Percentiles rank a stretch among this genome's conserved stretches.
These are phyloP conservation scores for Psidium friedrichsthalianum DNA, from an alignment of 345 rosid genomes.

Conservation along the genomic window DNA sequence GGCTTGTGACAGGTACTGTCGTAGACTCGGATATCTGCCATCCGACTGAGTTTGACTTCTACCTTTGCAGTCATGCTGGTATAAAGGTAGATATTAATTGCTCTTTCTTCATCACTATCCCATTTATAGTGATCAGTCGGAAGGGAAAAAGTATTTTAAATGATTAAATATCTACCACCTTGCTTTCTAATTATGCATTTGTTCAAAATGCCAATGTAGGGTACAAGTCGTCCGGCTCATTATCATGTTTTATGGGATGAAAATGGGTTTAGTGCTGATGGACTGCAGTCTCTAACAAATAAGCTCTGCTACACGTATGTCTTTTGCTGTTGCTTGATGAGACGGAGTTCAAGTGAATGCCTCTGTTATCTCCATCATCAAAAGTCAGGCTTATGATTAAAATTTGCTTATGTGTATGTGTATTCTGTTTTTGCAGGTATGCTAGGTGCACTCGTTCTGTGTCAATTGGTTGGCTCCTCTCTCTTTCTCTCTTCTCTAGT, in stretches of 20 bases:
- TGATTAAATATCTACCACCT: not conserved
- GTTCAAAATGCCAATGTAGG: slow-evolving; percentile 26
- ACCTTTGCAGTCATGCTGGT: slow-evolving; percentile 93
- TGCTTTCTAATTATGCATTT: not conserved
- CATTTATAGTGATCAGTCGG: not conserved
- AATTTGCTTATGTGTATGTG: not conserved
- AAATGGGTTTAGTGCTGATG: slow-evolving; percentile 83
- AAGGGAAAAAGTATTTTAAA: not conserved
- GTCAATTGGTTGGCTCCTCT: slow-evolving; percentile 59
- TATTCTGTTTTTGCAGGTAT: slow-evolving; percentile 38
- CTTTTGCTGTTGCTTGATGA: not conserved
- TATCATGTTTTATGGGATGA: slow-evolving; percentile 96
- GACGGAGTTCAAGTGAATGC: not conserved
- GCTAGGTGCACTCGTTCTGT: slow-evolving; percentile 94
- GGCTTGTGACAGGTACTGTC: slow-evolving; percentile 53
- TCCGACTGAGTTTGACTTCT: slow-evolving; percentile 92
- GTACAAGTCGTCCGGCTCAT: slow-evolving; percentile 94
- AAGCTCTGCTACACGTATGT: slow-evolving; percentile 88
- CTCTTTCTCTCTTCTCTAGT: not conserved
- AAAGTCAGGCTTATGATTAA: not conserved
- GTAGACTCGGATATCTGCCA: slow-evolving; percentile 94
- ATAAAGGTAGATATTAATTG: slow-evolving; percentile 42
- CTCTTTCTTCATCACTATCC: not conserved
- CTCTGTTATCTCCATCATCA: not conserved
- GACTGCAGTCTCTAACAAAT: slow-evolving; percentile 76